Percentiles rank a stretch among this genome's conserved stretches.
Evolutionary conservation across 805 yeast genomes (phyloP).

Genomic region (Sugiyamaella smithiae): DNA sequence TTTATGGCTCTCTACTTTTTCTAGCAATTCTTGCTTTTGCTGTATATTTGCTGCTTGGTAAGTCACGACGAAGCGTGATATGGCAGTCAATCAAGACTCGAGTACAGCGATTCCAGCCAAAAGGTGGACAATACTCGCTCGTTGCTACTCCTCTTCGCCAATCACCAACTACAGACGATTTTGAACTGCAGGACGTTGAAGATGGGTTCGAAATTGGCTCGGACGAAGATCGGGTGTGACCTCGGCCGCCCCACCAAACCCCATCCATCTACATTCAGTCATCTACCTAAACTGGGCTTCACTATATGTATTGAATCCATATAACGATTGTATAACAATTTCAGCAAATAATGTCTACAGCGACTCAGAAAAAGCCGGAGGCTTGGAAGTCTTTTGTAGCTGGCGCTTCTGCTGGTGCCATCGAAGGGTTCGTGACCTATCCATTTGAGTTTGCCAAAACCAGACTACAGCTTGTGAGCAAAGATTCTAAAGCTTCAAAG

Average conservation of each 20-base stretch:
- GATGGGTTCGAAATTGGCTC: constrained; percentile 21
- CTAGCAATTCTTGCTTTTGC: constrained; percentile 32
- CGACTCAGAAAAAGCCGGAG: constrained; percentile 21
- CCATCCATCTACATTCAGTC: not conserved
- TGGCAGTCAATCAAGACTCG: constrained; percentile 22
- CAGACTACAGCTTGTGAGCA: constrained; percentile 65
- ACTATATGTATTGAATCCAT: not conserved
- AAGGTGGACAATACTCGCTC: constrained; percentile 9
- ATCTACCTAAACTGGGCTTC: not conserved
- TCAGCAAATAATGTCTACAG: constrained; percentile 1
- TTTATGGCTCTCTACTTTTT: constrained; percentile 40
- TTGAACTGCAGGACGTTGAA: constrained; percentile 24
- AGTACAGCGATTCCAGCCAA: constrained; percentile 8
- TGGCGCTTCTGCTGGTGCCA: constrained; percentile 46
- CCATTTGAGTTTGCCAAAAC: constrained; percentile 98
- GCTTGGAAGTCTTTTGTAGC: constrained; percentile 41
- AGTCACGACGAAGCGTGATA: constrained; percentile 22
- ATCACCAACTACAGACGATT: constrained; percentile 19
- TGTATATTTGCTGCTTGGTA: constrained; percentile 39
- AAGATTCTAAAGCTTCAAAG: constrained; percentile 46
- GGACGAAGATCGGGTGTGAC: constrained; percentile 20
- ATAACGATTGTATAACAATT: too few species aligned
- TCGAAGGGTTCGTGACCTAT: constrained; percentile 84
- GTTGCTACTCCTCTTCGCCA: constrained; percentile 4
- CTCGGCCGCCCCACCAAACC: too few species aligned